phyloP scores from a whole-genome alignment of 306 rosid species.

The Aeschynomene evenia region DNA sequence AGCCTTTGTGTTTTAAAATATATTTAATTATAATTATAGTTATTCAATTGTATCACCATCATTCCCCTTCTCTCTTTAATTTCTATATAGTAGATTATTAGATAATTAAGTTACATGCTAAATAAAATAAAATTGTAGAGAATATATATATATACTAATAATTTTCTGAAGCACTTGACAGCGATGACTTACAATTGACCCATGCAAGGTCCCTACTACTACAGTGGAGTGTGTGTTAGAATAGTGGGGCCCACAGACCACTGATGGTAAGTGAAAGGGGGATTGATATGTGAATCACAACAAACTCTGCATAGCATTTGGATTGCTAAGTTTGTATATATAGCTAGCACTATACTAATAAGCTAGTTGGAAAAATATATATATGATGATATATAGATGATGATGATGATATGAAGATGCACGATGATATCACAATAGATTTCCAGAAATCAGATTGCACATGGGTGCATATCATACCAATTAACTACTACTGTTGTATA shows the following conservation, averaged over 20 bases:
- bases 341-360: conserved; percentile 19
- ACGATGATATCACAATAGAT: conserved; percentile 54
- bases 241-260: conserved; percentile 41
- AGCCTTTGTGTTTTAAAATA: too few species aligned
- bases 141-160: conserved; percentile 15
- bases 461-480: conserved; percentile 51
- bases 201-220: conserved; percentile 40
- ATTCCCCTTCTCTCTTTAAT: too few species aligned
- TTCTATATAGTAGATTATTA: too few species aligned
- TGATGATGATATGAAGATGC: too few species aligned
- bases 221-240: conserved; percentile 29
- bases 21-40: too few species aligned
- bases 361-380: conserved; percentile 17
- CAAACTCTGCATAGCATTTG: conserved; percentile 33
- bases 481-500: conserved; percentile 13
- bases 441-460: conserved; percentile 46
- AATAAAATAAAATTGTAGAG: too few species aligned
- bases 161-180: conserved; percentile 33
- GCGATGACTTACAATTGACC: conserved; percentile 33
- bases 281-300: conserved; percentile 46
- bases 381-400: too few species aligned
- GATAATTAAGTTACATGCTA: too few species aligned
- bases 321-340: conserved; percentile 34
- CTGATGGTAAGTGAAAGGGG: conserved; percentile 36
- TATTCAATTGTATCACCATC: too few species aligned